Evolutionary conservation across 305 asterid species (phyloP), one percentile per base, ranked within the genome.

Genomic region (Fraxinus latifolia): DNA sequence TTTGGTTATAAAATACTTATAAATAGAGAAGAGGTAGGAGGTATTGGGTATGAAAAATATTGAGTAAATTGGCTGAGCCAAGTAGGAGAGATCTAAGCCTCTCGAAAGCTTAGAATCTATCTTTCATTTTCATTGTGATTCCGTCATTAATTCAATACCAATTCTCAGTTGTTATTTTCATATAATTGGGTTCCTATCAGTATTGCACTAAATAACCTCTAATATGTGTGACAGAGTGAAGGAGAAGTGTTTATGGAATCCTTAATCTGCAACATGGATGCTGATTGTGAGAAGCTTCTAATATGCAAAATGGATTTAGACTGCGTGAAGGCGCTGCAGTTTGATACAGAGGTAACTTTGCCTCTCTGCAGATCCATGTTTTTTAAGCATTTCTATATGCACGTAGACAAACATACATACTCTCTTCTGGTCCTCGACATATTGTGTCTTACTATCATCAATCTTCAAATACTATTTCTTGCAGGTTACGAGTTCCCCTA

Each of bases 221-320:
- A 74, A 77, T 78, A 77, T 82, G 60, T 78, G 31, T 77, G 89
- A 74, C 93, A 94, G 99, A 85, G 86, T 42, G 96, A 93, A 82
- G 96, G 90, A 87, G 98, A 92, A 82, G 83, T 92, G 77, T 91
- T 94, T 77, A 92, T 92, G 97, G 91, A 93, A 82, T 91, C 99
- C 89, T 90, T 95, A 91, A 95, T 95, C 79, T 95, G 99, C 91
- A 88, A 89, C 83, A 86, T 93, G 87, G 97, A 92, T 80, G 82
- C 77, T 80, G 94, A 93, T 82, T 89, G 91, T 27, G 91, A 93
- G 90, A 93, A 89, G 89, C 94, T 93, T 87, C 87, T 95, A 78
- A 91, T 95, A 73, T 95, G 99, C 91, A 94, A 90, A 91, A 91
- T 95, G 98, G 98, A 95, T 86, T 83, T 88, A 82, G 99, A 94